Percentiles rank a stretch among this genome's conserved stretches.
Evolutionary conservation across 495 filamentous ascomycete species (phyloP).

Genomic region (Amniculicola lignicola): DNA sequence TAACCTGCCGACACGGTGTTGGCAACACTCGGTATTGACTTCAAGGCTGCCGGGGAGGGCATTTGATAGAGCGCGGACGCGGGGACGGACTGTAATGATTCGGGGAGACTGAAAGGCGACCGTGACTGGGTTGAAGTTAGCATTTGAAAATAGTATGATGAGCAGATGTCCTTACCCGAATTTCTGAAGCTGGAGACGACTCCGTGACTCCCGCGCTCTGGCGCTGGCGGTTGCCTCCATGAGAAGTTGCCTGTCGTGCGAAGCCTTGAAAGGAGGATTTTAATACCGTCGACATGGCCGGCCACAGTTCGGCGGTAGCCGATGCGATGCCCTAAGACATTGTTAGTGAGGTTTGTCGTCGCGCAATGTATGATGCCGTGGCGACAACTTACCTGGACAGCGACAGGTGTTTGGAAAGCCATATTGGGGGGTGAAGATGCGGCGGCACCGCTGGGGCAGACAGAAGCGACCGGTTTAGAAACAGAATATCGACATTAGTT

Average conservation of each 20-base stretch:
- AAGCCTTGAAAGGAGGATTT: constrained; percentile 45
- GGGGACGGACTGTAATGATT: constrained; percentile 19
- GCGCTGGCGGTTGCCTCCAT: not conserved
- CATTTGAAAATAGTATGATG: not conserved
- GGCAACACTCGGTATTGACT: constrained; percentile 19
- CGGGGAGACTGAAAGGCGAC: constrained; percentile 18
- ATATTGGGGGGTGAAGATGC: constrained; percentile 13
- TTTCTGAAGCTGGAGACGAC: not conserved
- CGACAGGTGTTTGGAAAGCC: constrained; percentile 32
- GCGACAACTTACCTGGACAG: constrained; percentile 32
- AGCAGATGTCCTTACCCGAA: constrained; percentile 8
- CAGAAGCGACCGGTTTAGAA: constrained; percentile 4
- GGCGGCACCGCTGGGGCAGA: constrained; percentile 16
- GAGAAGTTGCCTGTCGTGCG: constrained; percentile 8
- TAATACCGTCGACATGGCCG: constrained; percentile 52
- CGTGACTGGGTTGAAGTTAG: not conserved
- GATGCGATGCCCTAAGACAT: constrained; percentile 42
- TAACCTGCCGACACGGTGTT: constrained; percentile 22
- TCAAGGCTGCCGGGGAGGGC: constrained; percentile 17
- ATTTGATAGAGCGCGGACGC: constrained; percentile 18
- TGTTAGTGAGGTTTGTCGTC: constrained; percentile 1
- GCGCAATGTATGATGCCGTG: constrained; percentile 6
- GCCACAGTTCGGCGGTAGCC: constrained; percentile 54
- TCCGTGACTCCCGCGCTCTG: not conserved
- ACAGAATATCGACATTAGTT: constrained; percentile 6